Evolutionary conservation across 768 basidiomycete species (phyloP).

Genomic region (Tephrocybe sp.): DNA sequence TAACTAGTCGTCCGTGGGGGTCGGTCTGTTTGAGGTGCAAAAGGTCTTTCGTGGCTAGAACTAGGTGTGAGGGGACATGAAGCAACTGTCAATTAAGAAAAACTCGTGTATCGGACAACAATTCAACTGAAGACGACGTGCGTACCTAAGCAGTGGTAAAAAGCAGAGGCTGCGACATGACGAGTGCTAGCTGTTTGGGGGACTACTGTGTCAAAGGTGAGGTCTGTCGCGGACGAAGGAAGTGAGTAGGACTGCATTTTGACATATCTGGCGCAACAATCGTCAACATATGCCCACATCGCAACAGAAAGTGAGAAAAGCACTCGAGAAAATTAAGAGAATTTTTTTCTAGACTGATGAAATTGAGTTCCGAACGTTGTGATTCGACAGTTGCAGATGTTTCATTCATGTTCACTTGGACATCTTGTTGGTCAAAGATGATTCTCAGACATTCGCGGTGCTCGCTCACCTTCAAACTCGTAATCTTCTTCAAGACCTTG

Average conservation of each 20-base stretch:
- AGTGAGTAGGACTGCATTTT: slow-evolving; percentile 72
- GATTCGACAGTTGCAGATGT: slow-evolving; percentile 34
- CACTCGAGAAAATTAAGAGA: slow-evolving; percentile 82
- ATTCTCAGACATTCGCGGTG: slow-evolving; percentile 13
- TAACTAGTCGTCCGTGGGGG: slow-evolving; percentile 46
- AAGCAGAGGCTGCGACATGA: slow-evolving; percentile 77
- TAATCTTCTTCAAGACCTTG: slow-evolving; percentile 59
- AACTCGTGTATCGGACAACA: neutral
- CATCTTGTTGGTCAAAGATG: neutral
- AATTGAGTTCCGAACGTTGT: slow-evolving; percentile 54
- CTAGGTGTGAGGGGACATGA: slow-evolving; percentile 32
- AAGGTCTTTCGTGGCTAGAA: slow-evolving; percentile 74
- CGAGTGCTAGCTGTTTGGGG: slow-evolving; percentile 65
- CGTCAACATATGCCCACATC: slow-evolving; percentile 14
- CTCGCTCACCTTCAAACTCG: slow-evolving; percentile 55
- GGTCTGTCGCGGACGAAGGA: slow-evolving; percentile 39
- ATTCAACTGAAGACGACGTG: slow-evolving; percentile 1
- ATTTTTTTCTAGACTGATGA: slow-evolving; percentile 66
- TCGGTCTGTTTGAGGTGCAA: slow-evolving; percentile 57
- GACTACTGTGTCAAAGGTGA: slow-evolving; percentile 66
- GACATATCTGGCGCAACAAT: slow-evolving; percentile 51
- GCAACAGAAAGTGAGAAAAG: slow-evolving; percentile 20
- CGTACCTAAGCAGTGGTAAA: slow-evolving; percentile 84
- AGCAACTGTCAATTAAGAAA: neutral
- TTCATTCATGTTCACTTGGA: slow-evolving; percentile 18